These are phyloP conservation scores for Phallus indusiatus DNA, from an alignment of 768 basidiomycete species.

Conservation along the genomic window DNA sequence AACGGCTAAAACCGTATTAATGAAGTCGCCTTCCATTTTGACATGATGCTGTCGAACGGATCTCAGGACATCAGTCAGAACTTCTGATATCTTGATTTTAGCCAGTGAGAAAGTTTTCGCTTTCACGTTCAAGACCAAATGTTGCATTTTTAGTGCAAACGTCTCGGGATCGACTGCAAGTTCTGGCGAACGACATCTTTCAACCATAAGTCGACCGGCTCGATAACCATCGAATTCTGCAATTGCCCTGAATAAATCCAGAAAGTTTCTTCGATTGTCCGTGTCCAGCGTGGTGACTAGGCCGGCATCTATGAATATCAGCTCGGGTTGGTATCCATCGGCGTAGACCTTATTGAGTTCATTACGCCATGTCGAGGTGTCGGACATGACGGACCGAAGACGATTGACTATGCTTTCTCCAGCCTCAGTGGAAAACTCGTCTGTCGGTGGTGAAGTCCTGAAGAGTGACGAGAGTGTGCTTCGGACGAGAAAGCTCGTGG, in stretches of 20 bases:
- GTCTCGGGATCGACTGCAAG: conserved; percentile 87
- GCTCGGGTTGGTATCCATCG: conserved; percentile 82
- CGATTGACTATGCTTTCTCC: conserved; percentile 48
- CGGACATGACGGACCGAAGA: conserved; percentile 51
- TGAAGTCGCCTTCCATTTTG: conserved; percentile 97
- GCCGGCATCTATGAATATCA: conserved; percentile 95
- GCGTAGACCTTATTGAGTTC: conserved; percentile 53
- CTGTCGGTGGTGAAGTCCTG: conserved; percentile 15
- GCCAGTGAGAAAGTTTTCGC: conserved; percentile 95
- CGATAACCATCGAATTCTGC: conserved; percentile 97
- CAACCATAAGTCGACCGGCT: conserved; percentile 91
- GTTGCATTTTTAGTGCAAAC: conserved; percentile 96
- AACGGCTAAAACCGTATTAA: conserved; percentile 95
- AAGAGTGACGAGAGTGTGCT: conserved; percentile 51
- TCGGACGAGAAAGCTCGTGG: conserved; percentile 52
- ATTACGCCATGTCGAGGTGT: conserved; percentile 57
- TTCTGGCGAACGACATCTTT: conserved; percentile 86
- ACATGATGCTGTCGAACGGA: conserved; percentile 89
- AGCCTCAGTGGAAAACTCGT: conserved; percentile 13
- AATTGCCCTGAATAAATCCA: conserved; percentile 92
- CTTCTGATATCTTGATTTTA: conserved; percentile 93
- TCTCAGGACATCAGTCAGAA: conserved; percentile 80
- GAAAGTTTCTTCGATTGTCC: conserved; percentile 82
- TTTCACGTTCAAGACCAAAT: conserved; percentile 87
- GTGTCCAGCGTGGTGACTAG: conserved; percentile 82